Percentiles rank a stretch among this genome's conserved stretches.
Conservation (phyloP, 106 monocot species). For the Platanthera zijinensis region DNA sequence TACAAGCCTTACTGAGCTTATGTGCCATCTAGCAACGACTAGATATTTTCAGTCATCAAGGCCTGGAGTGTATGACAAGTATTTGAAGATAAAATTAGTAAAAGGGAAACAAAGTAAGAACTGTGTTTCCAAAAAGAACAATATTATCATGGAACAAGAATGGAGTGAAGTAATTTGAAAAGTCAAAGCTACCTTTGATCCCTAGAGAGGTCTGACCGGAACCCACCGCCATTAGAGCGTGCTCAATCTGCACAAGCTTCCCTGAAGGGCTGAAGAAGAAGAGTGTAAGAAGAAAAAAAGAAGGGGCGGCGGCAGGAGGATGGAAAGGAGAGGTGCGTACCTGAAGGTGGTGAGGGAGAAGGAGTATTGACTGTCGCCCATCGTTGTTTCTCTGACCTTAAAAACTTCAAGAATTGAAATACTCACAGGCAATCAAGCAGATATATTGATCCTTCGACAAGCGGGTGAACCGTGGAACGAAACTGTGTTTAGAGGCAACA, state of each 20-base stretch:
- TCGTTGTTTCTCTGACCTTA: neutral
- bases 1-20: neutral
- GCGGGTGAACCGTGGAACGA: too few relatives aligned
- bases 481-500: too few relatives aligned
- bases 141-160: neutral
- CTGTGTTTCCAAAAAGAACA: neutral
- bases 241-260: slow-evolving; percentile 98
- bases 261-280: slow-evolving; percentile 68
- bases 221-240: slow-evolving; percentile 86
- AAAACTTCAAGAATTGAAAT: neutral
- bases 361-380: slow-evolving; percentile 20
- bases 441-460: too few relatives aligned
- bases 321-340: neutral
- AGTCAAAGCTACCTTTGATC: slow-evolving; percentile 62
- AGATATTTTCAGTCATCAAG: neutral
- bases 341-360: slow-evolving; percentile 29
- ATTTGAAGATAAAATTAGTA: neutral
- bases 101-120: neutral
- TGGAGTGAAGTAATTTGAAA: neutral
- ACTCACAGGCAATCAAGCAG: too few relatives aligned
- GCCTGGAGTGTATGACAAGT: neutral
- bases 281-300: neutral
- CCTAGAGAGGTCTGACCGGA: slow-evolving; percentile 97
- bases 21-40: neutral
- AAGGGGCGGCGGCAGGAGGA: neutral